Percentiles rank a stretch among this genome's conserved stretches.
These are phyloP conservation scores for Stagonosporopsis chrysanthemi DNA, from an alignment of 2,329 filamentous ascomycete genomes.

Conservation along the genomic window DNA sequence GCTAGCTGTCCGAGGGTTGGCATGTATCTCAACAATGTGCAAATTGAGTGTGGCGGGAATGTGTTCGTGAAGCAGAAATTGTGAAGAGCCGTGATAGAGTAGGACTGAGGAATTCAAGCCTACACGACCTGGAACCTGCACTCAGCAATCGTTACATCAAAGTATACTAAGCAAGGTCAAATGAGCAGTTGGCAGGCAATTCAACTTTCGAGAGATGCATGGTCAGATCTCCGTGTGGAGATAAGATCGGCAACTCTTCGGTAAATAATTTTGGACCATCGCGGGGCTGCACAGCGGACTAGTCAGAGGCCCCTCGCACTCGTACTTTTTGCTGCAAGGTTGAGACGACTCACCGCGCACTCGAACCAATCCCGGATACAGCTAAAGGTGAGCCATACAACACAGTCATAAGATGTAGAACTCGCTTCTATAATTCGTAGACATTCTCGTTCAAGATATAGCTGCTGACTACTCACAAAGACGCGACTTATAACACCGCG, in stretches of 20 bases:
- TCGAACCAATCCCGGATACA: not conserved
- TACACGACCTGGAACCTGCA: no score
- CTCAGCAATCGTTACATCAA: no score
- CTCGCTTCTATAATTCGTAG: not conserved
- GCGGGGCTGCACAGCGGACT: not conserved
- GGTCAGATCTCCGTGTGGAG: not conserved
- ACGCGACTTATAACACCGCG: constrained; percentile 11
- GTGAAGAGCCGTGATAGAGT: no score
- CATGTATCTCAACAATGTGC: no score
- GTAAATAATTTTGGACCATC: not conserved
- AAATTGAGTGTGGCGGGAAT: no score
- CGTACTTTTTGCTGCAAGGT: not conserved
- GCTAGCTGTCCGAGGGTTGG: no score
- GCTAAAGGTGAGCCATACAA: not conserved
- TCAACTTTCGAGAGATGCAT: no score
- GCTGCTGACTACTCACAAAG: constrained; percentile 14
- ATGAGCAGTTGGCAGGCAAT: no score
- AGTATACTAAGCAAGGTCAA: no score
- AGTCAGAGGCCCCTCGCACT: not conserved
- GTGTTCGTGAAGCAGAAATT: no score
- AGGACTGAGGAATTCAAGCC: no score
- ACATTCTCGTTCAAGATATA: constrained; percentile 24
- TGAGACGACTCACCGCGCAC: not conserved
- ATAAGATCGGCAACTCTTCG: not conserved
- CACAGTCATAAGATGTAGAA: not conserved